Evolutionary conservation across 2,329 filamentous ascomycete species (phyloP), one percentile per base, ranked within the genome.

Genomic region (Epichloe brachyelytri): DNA sequence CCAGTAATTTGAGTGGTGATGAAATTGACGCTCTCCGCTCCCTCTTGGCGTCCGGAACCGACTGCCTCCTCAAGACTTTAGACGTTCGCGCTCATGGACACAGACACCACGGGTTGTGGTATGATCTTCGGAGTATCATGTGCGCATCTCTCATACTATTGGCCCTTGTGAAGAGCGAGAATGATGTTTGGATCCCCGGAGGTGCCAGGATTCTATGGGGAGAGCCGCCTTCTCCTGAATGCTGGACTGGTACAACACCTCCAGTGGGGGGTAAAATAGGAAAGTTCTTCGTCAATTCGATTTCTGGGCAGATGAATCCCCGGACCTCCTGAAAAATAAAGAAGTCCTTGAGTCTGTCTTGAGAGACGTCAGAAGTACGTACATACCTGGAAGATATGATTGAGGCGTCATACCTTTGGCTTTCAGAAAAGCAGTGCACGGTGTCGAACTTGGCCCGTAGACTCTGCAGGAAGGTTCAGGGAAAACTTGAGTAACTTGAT

Each of bases 71-170:
- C 20, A 58, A 59, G 44, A 58, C 56, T 2, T 56, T 59, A 11
- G 56, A 59, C 49, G 44, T 56, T 44, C 48, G 59, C 38, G n/a
- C 53, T 34, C 49, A 53, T 26, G 47, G 55, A 44, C 55, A 61
- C 46, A 50, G 60, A 10, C 60, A 60, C 39, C 60, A 63, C 36
- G 60, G 60, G 2, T 55, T 58, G 0, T 63, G 60, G 60, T 63
- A 56, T 26, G 56, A 56, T 17, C 44, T 58, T 34, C 57, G 60
- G 2, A 56, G 54, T 37, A 52, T 57, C 38, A 59, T 59, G 53
- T 54, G 52, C 10, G 53, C 56, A 12, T 51, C 55, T 12, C 43
- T 58, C 3, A 48, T 56, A 14, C 49, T 60, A 22, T 47, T 58
- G 11, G 57, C 51, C 19, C 49, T 58, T 12, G 49, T 57, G 45